Evolutionary conservation across 805 yeast genomes (phyloP), one percentile per base, ranked within the genome.

Genomic region (Teunomyces pallodes): DNA sequence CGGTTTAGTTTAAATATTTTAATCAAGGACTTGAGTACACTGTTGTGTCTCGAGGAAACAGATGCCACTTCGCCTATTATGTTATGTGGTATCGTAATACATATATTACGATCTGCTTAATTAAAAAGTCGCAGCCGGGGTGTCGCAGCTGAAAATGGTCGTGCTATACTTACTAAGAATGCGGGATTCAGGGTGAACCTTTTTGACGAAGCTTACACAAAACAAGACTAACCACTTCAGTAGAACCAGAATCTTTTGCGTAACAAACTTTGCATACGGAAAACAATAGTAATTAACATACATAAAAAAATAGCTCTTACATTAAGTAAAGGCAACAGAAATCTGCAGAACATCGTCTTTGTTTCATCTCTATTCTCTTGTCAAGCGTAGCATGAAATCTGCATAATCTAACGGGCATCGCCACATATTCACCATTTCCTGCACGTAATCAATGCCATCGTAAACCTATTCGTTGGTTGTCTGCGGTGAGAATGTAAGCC

Each of bases 401-500:
- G 41, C 41, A 26, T n/a, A 38, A 26, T 38, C 41, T 38, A 38
- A 26, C 8, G 10, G 13, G n/a, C 30, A 24, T 20, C 29, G 28
- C 41, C 30, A 38, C 41, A 38, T 33, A 24, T 38, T 9, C 12
- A 20, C 16, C 5, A 7, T 4, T 7, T 26, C 41, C 41, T 38
- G 41, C 30, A 38, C 41, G 20, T 3, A 38, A 26, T 3, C 9
- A 4, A 24, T n/a, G 16, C 27, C 41, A 38, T 38, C 41, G 41
- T 38, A 38, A 26, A 26, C 36, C 28, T n/a, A 38, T 26, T 38
- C 41, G 41, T 30, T 38, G 41, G 29, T 29, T 26, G 41, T 38
- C 41, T 38, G 29, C 41, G 28, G 41, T 38, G 29, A 38, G 30
- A 38, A 38, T 26, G 41, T 38, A 38, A 38, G 41, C 41, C 41